phyloP scores from a whole-genome alignment of 1,139 yeast species.

The Torulaspora globosa region DNA sequence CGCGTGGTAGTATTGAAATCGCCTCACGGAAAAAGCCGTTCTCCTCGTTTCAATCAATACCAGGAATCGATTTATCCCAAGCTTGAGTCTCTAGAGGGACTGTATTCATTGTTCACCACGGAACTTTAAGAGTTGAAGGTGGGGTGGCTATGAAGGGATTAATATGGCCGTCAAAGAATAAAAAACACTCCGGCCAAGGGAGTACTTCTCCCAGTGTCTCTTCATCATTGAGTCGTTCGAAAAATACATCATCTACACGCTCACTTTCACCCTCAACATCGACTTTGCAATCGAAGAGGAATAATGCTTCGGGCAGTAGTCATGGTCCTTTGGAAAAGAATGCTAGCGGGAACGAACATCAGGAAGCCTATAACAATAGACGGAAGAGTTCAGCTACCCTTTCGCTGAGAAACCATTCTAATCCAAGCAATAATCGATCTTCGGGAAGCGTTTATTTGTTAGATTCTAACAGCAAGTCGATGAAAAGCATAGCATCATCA shows the following conservation, averaged over 20 bases:
- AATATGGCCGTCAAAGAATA: constrained; percentile 18
- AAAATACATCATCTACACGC: constrained; percentile 1
- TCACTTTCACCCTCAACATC: constrained; percentile 9
- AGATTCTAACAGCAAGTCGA: constrained; percentile 11
- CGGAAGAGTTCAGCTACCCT: constrained; percentile 14
- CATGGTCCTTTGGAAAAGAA: not conserved
- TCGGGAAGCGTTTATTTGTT: constrained; percentile 10
- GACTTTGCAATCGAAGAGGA: not conserved
- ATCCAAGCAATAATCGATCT: constrained; percentile 9
- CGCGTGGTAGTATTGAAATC: constrained; percentile 5
- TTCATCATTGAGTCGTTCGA: constrained; percentile 3
- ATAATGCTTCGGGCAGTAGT: not conserved
- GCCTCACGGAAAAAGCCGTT: constrained; percentile 7
- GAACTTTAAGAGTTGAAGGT: constrained; percentile 5
- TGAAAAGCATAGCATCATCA: constrained; percentile 10
- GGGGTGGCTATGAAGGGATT: constrained; percentile 12
- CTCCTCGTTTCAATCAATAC: constrained; percentile 11
- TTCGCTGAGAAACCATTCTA: constrained; percentile 11
- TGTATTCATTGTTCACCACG: not conserved
- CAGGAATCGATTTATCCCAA: not conserved
- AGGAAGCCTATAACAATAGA: constrained; percentile 3
- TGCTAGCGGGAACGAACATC: constrained; percentile 5
- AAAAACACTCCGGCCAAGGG: constrained; percentile 10
- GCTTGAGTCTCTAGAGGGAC: not conserved
- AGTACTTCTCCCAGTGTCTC: constrained; percentile 6